Conservation (phyloP, 1,284 basidiomycete species). For the Tilletia setariae region DNA sequence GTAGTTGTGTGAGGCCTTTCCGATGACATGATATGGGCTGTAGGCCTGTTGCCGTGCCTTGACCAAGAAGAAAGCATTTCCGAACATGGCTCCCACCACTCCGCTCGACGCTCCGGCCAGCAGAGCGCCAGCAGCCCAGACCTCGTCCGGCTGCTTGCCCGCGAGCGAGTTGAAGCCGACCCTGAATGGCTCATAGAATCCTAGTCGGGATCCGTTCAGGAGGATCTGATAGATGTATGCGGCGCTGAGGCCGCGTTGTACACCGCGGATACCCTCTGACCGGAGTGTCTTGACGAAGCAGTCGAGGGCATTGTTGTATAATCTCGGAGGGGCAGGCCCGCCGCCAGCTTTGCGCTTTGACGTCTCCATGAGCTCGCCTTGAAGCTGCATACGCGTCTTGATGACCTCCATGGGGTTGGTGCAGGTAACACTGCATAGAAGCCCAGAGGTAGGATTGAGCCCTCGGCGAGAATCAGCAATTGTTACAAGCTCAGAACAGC, state of each 20-base stretch:
- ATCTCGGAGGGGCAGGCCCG: conserved; percentile 17
- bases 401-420: conserved; percentile 49
- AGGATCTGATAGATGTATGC: conserved; percentile 71
- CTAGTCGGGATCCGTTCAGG: conserved; percentile 88
- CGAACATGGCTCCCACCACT: conserved; percentile 80
- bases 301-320: conserved; percentile 85
- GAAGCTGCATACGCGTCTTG: conserved; percentile 52
- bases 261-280: conserved; percentile 82
- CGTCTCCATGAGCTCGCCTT: conserved; percentile 39
- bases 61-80: conserved; percentile 91
- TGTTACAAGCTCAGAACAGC: background rate
- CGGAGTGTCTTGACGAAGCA: conserved; percentile 83
- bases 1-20: conserved; percentile 90
- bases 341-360: conserved; percentile 16
- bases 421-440: conserved; percentile 25
- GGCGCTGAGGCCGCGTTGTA: conserved; percentile 84
- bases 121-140: conserved; percentile 60
- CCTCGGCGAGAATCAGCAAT: background rate
- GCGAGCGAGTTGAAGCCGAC: conserved; percentile 67
- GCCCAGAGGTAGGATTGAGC: background rate
- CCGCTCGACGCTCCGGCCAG: conserved; percentile 83
- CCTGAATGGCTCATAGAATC: conserved; percentile 92
- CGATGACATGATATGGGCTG: conserved; percentile 74
- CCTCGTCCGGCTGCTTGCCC: conserved; percentile 66
- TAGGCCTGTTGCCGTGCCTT: conserved; percentile 93